Evolutionary conservation across 495 filamentous ascomycete species (phyloP).

Genomic region (Neohortaea acidophila): DNA sequence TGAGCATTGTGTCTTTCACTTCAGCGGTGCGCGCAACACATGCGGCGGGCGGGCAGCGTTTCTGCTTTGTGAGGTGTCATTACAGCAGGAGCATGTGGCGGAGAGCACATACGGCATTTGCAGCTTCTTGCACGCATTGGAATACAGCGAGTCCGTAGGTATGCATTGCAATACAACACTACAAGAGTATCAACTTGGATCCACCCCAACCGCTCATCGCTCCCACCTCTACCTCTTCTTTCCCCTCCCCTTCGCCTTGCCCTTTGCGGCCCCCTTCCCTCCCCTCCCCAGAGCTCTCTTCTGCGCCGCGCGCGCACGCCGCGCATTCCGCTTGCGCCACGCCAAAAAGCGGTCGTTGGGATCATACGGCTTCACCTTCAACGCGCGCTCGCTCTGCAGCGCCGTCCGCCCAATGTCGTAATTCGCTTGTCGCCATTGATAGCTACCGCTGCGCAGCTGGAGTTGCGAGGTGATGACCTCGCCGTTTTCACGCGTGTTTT

Average conservation of each 20-base stretch:
- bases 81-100: no score
- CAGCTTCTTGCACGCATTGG: no score
- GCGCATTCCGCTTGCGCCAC: constrained; percentile 43
- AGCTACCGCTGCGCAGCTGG: constrained; percentile 48
- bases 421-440: constrained; percentile 72
- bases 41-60: no score
- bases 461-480: constrained; percentile 30
- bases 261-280: constrained; percentile 25
- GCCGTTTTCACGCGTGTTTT: constrained; percentile 14
- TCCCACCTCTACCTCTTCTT: no score
- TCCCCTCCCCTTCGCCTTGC: constrained; percentile 2
- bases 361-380: constrained; percentile 27
- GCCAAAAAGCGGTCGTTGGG: constrained; percentile 44
- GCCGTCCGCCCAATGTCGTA: constrained; percentile 64
- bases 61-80: no score
- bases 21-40: no score
- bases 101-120: no score
- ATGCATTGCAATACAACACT: no score
- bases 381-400: constrained; percentile 29
- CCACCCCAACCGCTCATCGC: no score
- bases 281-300: constrained; percentile 43
- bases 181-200: no score
- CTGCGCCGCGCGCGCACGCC: constrained; percentile 39
- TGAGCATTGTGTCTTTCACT: no score
- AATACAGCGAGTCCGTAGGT: no score